Evolutionary conservation across 176 grass and related monocot species (phyloP), one percentile per base, ranked within the genome.

Genomic region (Zizania latifolia): DNA sequence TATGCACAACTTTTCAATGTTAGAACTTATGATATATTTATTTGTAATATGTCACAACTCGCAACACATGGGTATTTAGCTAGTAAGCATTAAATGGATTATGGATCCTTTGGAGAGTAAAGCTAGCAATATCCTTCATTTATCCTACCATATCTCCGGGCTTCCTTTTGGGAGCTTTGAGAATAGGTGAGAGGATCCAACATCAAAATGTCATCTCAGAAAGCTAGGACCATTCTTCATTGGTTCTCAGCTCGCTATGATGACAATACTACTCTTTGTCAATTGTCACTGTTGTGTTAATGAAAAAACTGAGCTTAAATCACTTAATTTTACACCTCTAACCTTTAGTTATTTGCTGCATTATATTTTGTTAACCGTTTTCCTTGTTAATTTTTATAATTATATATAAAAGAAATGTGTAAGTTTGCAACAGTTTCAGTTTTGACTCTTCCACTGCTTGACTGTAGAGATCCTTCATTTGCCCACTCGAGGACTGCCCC

Each of bases 401-500:
- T 50, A n/a, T n/a, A n/a, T n/a, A 5, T 48, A 0, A 35, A 57
- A 16, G 21, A 34, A 82, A 54, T 74, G 55, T 28, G 54, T 81
- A 58, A 40, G 16, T 65, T 43, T 35, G 21, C 23, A 41, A 4
- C 14, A 0, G 1, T 22, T 48, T 23, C n/a, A 77, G 36, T 86
- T 40, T 36, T 56, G 66, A 83, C 19, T 14, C 3, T 44, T 24
- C 27, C 70, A 24, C 10, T 33, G 22, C 19, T 80, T 40, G 35
- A 62, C 10, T 74, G 28, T 33, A 93, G 90, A 87, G 73, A 67
- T 65, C 78, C 33, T 89, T 89, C 23, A 46, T 35, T 57, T 93
- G 90, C 72, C 73, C 77, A 2, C 30, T 93, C 0, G 81, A 89
- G 82, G 90, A 87, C 55, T 85, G 90, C 27, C 87, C 82, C 35